phyloP scores from a whole-genome alignment of 352 stramenopile genomes.

The Phytophthora sansomeana region DNA sequence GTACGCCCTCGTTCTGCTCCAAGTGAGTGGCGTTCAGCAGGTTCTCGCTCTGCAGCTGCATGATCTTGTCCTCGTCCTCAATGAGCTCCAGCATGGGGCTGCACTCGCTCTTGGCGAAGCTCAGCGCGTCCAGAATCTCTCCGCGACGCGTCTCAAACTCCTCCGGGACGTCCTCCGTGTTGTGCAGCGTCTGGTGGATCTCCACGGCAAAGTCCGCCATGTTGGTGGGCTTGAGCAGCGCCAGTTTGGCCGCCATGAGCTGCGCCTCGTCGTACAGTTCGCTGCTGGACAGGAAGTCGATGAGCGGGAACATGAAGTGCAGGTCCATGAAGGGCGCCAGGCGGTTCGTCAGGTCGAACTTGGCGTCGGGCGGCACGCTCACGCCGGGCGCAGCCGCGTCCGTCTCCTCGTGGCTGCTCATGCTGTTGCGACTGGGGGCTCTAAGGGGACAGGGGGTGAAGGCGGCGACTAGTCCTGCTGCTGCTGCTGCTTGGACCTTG shows the following conservation, averaged over 20 bases:
- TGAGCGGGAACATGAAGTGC: conserved; percentile 98
- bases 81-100: conserved; percentile 83
- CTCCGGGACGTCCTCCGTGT: conserved; percentile 72
- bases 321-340: conserved; percentile 96
- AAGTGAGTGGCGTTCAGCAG: conserved; percentile 81
- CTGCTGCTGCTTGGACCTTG: conserved; percentile 13
- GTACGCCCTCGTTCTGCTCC: conserved; percentile 84
- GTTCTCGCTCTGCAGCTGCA: conserved; percentile 86
- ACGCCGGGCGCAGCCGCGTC: conserved; percentile 41
- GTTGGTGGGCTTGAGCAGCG: conserved; percentile 94
- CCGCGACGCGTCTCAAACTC: conserved; percentile 87
- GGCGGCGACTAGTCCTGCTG: conserved; percentile 1
- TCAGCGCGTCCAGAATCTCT: conserved; percentile 79
- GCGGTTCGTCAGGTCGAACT: conserved; percentile 95
- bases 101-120: conserved; percentile 80
- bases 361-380: conserved; percentile 63
- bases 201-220: conserved; percentile 98
- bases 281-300: conserved; percentile 94
- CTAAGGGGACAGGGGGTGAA: not conserved
- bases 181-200: conserved; percentile 94
- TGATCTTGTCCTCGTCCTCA: conserved; percentile 88
- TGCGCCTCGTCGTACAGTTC: conserved; percentile 94
- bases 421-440: conserved; percentile 12
- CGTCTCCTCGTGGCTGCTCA: conserved; percentile 57
- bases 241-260: conserved; percentile 91